Conservation (phyloP, 441 rosid species). For the Eutrema salsugineum region DNA sequence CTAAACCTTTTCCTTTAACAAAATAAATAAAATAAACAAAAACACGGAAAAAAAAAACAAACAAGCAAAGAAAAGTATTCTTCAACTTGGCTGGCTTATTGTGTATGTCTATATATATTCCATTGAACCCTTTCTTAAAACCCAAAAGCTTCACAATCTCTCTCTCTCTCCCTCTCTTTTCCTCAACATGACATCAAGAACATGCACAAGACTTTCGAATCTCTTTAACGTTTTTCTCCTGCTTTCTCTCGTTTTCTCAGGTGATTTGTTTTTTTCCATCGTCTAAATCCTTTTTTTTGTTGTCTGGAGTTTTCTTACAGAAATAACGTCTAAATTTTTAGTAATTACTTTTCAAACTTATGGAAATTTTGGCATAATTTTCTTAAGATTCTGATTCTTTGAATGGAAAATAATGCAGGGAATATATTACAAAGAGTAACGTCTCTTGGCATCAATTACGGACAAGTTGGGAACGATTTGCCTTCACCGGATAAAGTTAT, state of each 20-base stretch:
- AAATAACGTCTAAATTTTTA: background rate
- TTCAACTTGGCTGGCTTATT: conserved; percentile 18
- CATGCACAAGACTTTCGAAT: conserved; percentile 29
- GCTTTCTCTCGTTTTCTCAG: conserved; percentile 42
- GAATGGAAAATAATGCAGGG: conserved; percentile 33
- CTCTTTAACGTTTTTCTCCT: conserved; percentile 37
- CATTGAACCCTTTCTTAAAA: conserved; percentile 23
- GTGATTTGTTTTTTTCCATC: conserved; percentile 24
- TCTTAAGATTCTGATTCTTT: background rate
- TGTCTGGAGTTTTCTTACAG: too few species aligned
- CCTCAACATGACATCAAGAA: conserved; percentile 36
- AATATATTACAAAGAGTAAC: conserved; percentile 40
- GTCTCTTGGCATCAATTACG: conserved; percentile 69
- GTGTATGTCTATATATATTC: conserved; percentile 23
- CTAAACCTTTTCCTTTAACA: conserved; percentile 15
- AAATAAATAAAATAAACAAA: too few species aligned
- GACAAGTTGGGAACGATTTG: conserved; percentile 61
- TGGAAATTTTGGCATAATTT: background rate
- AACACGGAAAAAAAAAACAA: conserved; percentile 31
- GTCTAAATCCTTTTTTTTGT: background rate
- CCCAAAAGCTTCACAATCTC: conserved; percentile 23
- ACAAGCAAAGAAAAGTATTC: conserved; percentile 82
- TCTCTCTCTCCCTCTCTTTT: conserved; percentile 13
- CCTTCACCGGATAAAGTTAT: conserved; percentile 58
- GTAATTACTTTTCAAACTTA: too few species aligned